Conservation (phyloP, 129 eudicot species). For the Rutidosis leptorrhynchoides region DNA sequence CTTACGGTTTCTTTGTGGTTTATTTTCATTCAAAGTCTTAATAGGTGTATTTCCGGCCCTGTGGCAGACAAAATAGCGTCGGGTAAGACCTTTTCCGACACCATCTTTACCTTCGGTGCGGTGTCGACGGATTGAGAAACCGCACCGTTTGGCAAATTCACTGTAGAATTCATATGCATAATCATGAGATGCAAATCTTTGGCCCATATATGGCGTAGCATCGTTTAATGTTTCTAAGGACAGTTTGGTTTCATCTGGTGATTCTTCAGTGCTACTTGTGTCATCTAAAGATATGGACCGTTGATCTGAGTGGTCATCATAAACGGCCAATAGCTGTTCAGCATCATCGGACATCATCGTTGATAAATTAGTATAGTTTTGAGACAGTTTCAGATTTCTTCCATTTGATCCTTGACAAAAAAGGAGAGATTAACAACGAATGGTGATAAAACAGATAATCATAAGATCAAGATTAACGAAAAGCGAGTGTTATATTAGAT, state of each 20-base stretch:
- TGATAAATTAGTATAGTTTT: slow-evolving; percentile 16
- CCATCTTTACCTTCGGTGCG: slow-evolving; percentile 99
- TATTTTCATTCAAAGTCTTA: slow-evolving; percentile 60
- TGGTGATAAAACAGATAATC: not conserved
- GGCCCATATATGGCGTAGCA: slow-evolving; percentile 75
- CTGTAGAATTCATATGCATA: slow-evolving; percentile 91
- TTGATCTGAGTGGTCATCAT: slow-evolving; percentile 88
- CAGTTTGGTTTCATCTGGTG: slow-evolving; percentile 72
- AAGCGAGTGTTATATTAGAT: slow-evolving; percentile 6
- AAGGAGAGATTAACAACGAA: slow-evolving; percentile 5
- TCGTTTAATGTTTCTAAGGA: slow-evolving; percentile 64
- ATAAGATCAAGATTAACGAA: slow-evolving; percentile 14
- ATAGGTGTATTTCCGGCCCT: slow-evolving; percentile 96
- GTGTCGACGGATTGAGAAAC: slow-evolving; percentile 96
- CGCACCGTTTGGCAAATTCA: slow-evolving; percentile 84
- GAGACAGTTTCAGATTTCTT: slow-evolving; percentile 11
- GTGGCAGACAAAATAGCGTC: slow-evolving; percentile 98
- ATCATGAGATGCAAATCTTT: slow-evolving; percentile 80
- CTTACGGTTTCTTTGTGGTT: slow-evolving; percentile 89
- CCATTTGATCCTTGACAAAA: slow-evolving; percentile 34
- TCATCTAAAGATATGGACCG: slow-evolving; percentile 88
- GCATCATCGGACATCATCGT: slow-evolving; percentile 76
- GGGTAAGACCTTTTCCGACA: slow-evolving; percentile 95
- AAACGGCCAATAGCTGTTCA: slow-evolving; percentile 59
- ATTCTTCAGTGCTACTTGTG: slow-evolving; percentile 88